Conservation (phyloP, 352 stramenopile species). For the Phytophthora tubulina region DNA sequence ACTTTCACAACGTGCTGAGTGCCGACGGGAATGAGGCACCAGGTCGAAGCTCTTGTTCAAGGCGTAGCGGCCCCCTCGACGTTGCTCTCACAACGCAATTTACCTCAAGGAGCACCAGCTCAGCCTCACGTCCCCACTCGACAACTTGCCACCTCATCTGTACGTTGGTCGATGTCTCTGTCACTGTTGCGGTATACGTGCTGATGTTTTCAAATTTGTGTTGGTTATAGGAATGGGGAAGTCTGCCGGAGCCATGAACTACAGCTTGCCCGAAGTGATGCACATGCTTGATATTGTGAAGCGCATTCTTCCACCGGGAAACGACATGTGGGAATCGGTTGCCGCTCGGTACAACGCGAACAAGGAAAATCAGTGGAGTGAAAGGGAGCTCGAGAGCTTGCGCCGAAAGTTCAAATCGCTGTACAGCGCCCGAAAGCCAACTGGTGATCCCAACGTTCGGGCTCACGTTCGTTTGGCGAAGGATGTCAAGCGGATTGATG, state of each 20-base stretch:
- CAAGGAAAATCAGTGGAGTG: neutral
- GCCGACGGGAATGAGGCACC: too few species aligned
- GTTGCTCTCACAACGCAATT: too few species aligned
- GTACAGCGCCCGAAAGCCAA: neutral
- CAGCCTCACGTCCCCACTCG: too few species aligned
- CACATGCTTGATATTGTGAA: constrained; percentile 3
- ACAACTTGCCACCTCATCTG: too few species aligned
- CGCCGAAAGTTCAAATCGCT: constrained; percentile 1
- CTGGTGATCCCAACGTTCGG: neutral
- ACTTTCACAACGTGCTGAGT: too few species aligned
- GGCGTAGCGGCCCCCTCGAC: too few species aligned
- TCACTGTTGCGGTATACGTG: too few species aligned
- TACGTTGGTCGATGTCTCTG: too few species aligned
- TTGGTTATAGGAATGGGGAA: too few species aligned
- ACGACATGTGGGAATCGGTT: constrained; percentile 3
- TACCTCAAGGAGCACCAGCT: too few species aligned
- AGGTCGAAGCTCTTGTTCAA: too few species aligned
- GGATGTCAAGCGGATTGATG: neutral
- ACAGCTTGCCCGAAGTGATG: neutral
- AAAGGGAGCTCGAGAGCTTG: constrained; percentile 1
- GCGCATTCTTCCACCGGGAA: neutral
- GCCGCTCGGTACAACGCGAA: neutral
- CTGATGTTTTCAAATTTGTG: too few species aligned
- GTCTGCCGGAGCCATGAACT: neutral
- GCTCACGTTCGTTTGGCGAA: neutral